Evolutionary conservation across 2,329 filamentous ascomycete species (phyloP), one percentile per base, ranked within the genome.

Genomic region (Beauveria sp.): DNA sequence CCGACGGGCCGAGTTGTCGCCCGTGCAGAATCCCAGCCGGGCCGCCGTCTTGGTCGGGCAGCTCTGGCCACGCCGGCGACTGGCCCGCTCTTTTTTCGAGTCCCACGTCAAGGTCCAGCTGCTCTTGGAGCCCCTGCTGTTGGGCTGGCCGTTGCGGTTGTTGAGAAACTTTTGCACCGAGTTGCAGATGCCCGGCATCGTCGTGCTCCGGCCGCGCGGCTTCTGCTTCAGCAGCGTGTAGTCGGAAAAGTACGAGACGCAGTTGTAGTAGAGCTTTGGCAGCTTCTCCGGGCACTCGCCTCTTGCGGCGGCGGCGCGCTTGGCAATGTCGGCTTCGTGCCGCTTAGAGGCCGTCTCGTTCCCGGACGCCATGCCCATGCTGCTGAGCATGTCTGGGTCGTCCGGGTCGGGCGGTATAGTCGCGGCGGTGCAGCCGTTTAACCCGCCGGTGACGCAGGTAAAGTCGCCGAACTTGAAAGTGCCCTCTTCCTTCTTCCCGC

Each of bases 81-180:
- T 18, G 6, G 30, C n/a, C n/a, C 34, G 30, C 51, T 28, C 34
- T 7, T 8, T 42, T 24, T 38, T 42, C 6, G 51, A 54, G 34
- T 54, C 51, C 51, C 51, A 54, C 6, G 51, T 42, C 51, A 54
- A 3, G 7, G 51, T 24, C 51, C 51, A 54, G 14, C 51, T 54
- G 3, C 20, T 54, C 20, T 42, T 24, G n/a, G 34, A n/a, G 12
- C 34, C 51, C 40, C 34, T 54, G 34, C 22, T 54, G 16, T 54
- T 38, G 30, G 49, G 18, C 49, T 52, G 26, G 6, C 49, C 49
- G 12, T 34, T 38, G 30, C 49, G 28, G 5, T 38, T 52, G 28
- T 52, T 38, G 49, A 52, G 49, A 14, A 52, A 52, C 30, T 52
- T 52, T 52, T 52, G 49, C 49, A 52, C 49, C n/a, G 49, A 52